Percentiles rank a stretch among this genome's conserved stretches.
phyloP scores from a whole-genome alignment of 345 rosid species.

The Citrus inodora region DNA sequence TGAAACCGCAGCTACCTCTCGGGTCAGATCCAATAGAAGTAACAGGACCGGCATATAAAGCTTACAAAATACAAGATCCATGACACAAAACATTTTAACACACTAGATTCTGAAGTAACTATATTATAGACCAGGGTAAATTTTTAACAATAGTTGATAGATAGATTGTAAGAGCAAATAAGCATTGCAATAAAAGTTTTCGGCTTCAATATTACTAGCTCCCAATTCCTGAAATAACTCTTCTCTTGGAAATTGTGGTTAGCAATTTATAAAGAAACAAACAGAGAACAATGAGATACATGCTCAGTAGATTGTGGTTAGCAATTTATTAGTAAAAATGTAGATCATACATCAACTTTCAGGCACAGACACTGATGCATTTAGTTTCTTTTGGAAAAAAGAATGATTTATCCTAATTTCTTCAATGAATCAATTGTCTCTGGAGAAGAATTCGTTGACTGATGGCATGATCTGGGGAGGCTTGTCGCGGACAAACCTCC shows the following conservation, averaged over 20 bases:
- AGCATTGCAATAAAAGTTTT: background rate
- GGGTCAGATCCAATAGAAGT: background rate
- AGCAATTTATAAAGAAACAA: too few relatives aligned
- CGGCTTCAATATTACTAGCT: background rate
- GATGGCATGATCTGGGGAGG: constrained; percentile 62
- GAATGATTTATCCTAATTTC: background rate
- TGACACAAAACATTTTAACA: background rate
- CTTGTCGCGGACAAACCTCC: constrained; percentile 41
- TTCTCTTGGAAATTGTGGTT: background rate
- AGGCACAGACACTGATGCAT: background rate
- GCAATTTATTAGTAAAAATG: background rate
- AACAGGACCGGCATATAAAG: background rate
- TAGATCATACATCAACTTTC: background rate
- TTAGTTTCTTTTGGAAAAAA: background rate
- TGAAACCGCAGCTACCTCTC: background rate
- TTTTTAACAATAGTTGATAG: background rate
- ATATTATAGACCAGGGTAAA: background rate
- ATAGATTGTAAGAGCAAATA: background rate
- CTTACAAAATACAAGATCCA: background rate
- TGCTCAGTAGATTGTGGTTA: too few relatives aligned
- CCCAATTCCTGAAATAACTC: background rate
- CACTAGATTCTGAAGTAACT: background rate
- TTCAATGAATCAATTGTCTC: constrained; percentile 9
- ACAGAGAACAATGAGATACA: too few relatives aligned
- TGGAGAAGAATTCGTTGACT: constrained; percentile 54